Conservation (phyloP, 257 asterid genomes). For the Solanum clarkiae region DNA sequence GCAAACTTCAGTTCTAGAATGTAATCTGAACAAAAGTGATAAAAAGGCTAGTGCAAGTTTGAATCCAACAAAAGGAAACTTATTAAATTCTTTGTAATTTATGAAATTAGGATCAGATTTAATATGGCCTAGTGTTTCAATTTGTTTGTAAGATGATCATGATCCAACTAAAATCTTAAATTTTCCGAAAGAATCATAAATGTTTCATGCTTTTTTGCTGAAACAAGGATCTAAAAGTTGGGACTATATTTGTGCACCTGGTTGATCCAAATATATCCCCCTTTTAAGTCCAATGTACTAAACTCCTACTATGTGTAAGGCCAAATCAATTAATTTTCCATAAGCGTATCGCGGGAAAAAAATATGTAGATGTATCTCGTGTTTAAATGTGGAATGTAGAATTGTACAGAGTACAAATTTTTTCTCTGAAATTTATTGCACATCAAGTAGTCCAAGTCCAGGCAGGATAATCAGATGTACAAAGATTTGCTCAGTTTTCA, state of each 20-base stretch:
- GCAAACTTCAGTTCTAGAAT: not conserved
- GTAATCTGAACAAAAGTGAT: not conserved
- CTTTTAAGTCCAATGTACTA: not conserved
- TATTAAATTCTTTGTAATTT: not conserved
- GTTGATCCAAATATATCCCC: not conserved
- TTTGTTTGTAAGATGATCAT: not conserved
- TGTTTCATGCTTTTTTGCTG: not conserved
- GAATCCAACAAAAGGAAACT: not conserved
- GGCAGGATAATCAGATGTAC: constrained; percentile 26
- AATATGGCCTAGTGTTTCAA: not conserved
- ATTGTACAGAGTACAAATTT: not conserved
- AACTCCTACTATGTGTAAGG: not conserved
- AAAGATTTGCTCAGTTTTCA: constrained; percentile 11
- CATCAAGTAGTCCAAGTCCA: constrained; percentile 1
- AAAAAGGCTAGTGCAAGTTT: not conserved
- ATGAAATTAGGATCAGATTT: not conserved
- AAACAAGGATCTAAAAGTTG: not conserved
- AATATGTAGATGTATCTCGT: too few species aligned
- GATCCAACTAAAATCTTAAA: not conserved
- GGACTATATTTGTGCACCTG: not conserved
- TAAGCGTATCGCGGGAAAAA: not conserved
- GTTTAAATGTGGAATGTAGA: not conserved
- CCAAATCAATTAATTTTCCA: not conserved
- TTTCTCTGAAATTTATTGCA: not conserved
- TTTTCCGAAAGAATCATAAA: not conserved